Conservation (phyloP, 2,329 filamentous ascomycete genomes). For the Fusarium pseudoanthophilum region DNA sequence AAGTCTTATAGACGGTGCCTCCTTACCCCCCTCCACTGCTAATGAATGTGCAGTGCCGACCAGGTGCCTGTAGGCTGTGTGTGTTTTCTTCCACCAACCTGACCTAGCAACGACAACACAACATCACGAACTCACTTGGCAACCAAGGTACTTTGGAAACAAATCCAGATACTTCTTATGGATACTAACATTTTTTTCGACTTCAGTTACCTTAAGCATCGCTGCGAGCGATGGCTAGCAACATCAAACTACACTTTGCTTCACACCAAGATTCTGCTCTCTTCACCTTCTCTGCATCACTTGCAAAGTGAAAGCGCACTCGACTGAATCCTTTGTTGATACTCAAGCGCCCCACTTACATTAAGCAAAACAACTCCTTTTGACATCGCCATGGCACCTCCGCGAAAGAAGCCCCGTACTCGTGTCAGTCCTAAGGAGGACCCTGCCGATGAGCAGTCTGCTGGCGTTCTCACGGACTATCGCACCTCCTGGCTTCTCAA, state of each 20-base stretch:
- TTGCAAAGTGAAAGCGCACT: neutral
- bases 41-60: neutral
- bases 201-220: neutral
- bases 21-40: neutral
- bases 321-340: neutral
- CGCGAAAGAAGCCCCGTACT: constrained; percentile 35
- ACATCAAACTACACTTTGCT: neutral
- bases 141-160: neutral
- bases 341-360: neutral
- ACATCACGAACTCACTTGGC: neutral
- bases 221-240: neutral
- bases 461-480: constrained; percentile 45
- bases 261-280: neutral
- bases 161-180: neutral
- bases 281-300: neutral
- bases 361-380: neutral
- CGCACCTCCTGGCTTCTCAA: constrained; percentile 50
- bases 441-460: constrained; percentile 34
- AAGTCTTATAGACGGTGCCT: neutral
- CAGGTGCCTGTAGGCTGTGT: neutral
- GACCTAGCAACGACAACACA: neutral
- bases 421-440: constrained; percentile 26
- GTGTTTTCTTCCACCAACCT: neutral
- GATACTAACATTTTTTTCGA: neutral
- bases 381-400: constrained; percentile 20